Conservation (phyloP, 768 basidiomycete species). For the Lanmaoa pseudosensibilis region DNA sequence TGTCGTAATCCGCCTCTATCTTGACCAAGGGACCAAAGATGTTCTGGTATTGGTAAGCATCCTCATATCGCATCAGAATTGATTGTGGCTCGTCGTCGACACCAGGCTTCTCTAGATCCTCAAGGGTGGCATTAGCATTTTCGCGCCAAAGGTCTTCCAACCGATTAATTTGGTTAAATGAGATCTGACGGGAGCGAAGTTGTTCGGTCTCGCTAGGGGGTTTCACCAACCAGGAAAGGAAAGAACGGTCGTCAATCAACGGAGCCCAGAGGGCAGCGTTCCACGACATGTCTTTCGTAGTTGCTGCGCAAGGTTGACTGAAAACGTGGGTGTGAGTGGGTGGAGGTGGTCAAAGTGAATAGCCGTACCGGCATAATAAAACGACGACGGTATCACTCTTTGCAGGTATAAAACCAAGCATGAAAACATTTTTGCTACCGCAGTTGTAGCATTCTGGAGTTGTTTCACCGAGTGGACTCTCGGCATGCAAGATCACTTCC, state of each 20-base stretch:
- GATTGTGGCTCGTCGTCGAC: conserved; percentile 98
- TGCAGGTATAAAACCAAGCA: conserved; percentile 98
- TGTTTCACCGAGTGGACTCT: conserved; percentile 94
- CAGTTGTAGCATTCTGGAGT: conserved; percentile 99
- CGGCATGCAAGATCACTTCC: conserved; percentile 95
- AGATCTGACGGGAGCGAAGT: conserved; percentile 93
- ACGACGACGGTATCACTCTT: conserved; percentile 99
- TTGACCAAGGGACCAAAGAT: conserved; percentile 99
- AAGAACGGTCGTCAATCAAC: conserved; percentile 96
- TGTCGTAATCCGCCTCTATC: conserved; percentile 99
- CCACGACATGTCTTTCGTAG: conserved; percentile 98
- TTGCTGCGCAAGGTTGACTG: conserved; percentile 96
- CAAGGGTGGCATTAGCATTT: conserved; percentile 89
- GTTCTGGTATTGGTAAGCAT: conserved; percentile 99
- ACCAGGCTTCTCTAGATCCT: conserved; percentile 96
- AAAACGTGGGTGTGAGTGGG: background rate
- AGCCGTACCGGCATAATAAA: conserved; percentile 83
- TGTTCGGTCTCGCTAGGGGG: conserved; percentile 96
- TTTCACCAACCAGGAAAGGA: conserved; percentile 99
- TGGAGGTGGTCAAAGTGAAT: background rate
- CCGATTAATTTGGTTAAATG: conserved; percentile 94
- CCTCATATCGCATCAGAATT: conserved; percentile 88
- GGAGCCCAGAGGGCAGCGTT: conserved; percentile 98
- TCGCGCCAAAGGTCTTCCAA: conserved; percentile 98
- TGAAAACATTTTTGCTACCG: conserved; percentile 98